Conservation (phyloP, 163 green algal genomes). For the Scenedesmus sp. region DNA sequence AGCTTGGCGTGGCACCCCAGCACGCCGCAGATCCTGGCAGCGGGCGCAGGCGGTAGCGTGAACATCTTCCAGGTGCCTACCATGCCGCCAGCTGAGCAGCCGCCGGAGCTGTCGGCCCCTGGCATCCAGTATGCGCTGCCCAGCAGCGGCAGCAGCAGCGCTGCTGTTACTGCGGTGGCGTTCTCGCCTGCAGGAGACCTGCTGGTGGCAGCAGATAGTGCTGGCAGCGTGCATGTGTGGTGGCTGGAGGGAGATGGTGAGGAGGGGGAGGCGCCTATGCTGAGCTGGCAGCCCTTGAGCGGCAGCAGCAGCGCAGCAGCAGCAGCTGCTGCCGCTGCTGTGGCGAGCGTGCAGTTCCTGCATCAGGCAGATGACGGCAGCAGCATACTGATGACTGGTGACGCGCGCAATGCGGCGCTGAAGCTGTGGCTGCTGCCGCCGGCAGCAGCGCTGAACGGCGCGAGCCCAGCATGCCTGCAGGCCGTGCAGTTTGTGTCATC, state of each 20-base stretch:
- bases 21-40: constrained; percentile 64
- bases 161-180: constrained; percentile 49
- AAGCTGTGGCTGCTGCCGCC: constrained; percentile 57
- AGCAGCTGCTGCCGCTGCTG: neutral
- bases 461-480: neutral
- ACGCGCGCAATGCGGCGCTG: constrained; percentile 56
- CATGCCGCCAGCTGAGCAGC: constrained; percentile 45
- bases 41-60: constrained; percentile 50
- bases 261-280: neutral
- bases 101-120: neutral
- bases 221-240: constrained; percentile 53
- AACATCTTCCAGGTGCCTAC: constrained; percentile 63
- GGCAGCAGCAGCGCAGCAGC: neutral
- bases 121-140: constrained; percentile 20
- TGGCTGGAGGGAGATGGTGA: constrained; percentile 37
- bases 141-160: neutral
- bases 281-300: constrained; percentile 19
- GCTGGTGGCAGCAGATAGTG: constrained; percentile 56
- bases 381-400: constrained; percentile 62
- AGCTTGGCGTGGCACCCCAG: constrained; percentile 69
- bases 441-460: neutral
- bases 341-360: constrained; percentile 46
- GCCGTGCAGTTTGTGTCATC: neutral
- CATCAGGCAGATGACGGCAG: constrained; percentile 27
- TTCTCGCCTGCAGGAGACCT: constrained; percentile 59